These are phyloP conservation scores for Leptographium wingfieldii DNA, from an alignment of 2,329 filamentous ascomycete genomes.

Conservation along the genomic window DNA sequence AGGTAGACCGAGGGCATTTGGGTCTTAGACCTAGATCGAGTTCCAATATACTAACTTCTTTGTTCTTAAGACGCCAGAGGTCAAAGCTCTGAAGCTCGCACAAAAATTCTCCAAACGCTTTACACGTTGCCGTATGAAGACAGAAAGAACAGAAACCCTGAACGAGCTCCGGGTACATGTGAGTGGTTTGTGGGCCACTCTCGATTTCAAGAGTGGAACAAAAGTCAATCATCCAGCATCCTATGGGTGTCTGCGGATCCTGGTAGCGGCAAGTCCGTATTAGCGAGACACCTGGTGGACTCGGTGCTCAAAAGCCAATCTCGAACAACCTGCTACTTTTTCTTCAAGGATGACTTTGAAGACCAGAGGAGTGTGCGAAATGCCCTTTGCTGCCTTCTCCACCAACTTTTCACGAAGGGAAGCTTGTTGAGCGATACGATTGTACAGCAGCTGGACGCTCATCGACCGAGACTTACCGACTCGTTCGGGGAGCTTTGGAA, in stretches of 20 bases:
- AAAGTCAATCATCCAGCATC: not conserved
- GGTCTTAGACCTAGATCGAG: too few relatives aligned
- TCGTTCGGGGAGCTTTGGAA: not conserved
- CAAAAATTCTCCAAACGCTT: not conserved
- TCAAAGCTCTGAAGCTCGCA: not conserved
- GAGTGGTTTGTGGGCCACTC: slow-evolving; percentile 3
- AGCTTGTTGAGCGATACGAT: not conserved
- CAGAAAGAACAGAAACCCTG: not conserved
- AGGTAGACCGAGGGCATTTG: too few relatives aligned
- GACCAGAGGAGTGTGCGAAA: not conserved
- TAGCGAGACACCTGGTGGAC: slow-evolving; percentile 1
- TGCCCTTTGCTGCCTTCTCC: slow-evolving; percentile 3
- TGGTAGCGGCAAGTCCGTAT: slow-evolving; percentile 4
- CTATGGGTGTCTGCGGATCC: slow-evolving; percentile 7
- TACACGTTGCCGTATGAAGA: not conserved
- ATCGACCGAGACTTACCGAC: not conserved
- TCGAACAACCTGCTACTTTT: slow-evolving; percentile 6
- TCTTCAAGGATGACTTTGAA: slow-evolving; percentile 8
- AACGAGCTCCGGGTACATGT: not conserved
- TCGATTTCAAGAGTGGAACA: not conserved
- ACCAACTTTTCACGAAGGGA: slow-evolving; percentile 1
- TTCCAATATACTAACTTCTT: not conserved
- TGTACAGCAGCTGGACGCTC: not conserved
- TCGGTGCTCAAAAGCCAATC: not conserved
- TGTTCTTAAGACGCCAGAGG: not conserved